Evolutionary conservation across 1,284 basidiomycete genomes (phyloP).

Genomic region (Sanguinoderma infundibulare): DNA sequence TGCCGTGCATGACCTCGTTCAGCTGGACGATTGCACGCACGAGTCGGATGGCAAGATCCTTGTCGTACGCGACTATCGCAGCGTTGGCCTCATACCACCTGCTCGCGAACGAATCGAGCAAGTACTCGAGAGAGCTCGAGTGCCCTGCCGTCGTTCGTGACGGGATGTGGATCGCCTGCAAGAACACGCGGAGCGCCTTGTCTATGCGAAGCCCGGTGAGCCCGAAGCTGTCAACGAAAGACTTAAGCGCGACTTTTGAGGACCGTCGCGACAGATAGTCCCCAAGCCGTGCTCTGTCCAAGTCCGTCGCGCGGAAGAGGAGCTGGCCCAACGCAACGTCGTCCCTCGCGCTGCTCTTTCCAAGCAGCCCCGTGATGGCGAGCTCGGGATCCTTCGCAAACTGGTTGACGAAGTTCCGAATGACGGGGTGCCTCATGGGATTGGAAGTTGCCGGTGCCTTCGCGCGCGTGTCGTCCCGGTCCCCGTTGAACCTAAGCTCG

Average conservation of each 20-base stretch:
- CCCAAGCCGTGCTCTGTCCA: slow-evolving; percentile 86
- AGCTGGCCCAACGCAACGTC: slow-evolving; percentile 79
- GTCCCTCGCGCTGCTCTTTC: slow-evolving; percentile 57
- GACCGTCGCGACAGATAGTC: slow-evolving; percentile 77
- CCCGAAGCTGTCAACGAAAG: slow-evolving; percentile 88
- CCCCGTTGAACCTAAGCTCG: slow-evolving; percentile 69
- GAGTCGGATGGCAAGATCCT: slow-evolving; percentile 77
- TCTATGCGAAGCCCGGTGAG: slow-evolving; percentile 86
- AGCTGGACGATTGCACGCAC: slow-evolving; percentile 88
- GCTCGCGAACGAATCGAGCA: slow-evolving; percentile 86
- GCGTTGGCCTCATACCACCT: slow-evolving; percentile 93
- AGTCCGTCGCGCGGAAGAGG: slow-evolving; percentile 83
- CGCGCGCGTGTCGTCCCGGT: slow-evolving; percentile 60
- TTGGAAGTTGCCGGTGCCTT: slow-evolving; percentile 43
- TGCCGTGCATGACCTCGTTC: slow-evolving; percentile 79
- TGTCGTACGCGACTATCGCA: slow-evolving; percentile 75
- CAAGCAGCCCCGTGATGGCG: slow-evolving; percentile 70
- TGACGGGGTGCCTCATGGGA: slow-evolving; percentile 56
- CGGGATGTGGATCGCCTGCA: slow-evolving; percentile 82
- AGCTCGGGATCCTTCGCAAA: slow-evolving; percentile 78
- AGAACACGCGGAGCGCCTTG: slow-evolving; percentile 86
- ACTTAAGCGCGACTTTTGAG: slow-evolving; percentile 76
- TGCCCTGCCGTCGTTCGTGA: slow-evolving; percentile 48
- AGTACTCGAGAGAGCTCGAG: slow-evolving; percentile 58
- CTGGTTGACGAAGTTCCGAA: slow-evolving; percentile 72